phyloP scores from a whole-genome alignment of 768 basidiomycete genomes.

The Leccinum subgranulosum region DNA sequence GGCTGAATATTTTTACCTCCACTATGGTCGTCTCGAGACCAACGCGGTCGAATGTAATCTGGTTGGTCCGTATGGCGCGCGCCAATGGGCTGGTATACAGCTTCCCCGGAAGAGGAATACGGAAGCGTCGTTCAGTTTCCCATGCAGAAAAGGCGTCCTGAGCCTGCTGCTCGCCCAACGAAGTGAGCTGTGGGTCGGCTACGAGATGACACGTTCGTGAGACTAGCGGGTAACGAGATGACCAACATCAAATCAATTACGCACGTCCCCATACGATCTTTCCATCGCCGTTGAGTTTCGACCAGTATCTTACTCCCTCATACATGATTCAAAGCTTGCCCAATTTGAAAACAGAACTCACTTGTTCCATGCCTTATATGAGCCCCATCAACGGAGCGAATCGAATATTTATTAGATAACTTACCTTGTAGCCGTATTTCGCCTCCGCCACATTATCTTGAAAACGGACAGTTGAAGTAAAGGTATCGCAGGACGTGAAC shows the following conservation, averaged over 20 bases:
- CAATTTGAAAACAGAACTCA: background rate
- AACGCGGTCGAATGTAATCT: slow-evolving; percentile 19
- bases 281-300: slow-evolving; percentile 39
- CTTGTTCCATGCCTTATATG: background rate
- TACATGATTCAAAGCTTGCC: background rate
- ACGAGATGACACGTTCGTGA: background rate
- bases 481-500: background rate
- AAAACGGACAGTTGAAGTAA: background rate
- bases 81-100: slow-evolving; percentile 1
- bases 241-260: background rate
- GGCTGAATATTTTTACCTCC: slow-evolving; percentile 32
- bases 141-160: slow-evolving; percentile 9
- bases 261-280: slow-evolving; percentile 68
- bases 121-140: background rate
- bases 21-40: slow-evolving; percentile 38
- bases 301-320: slow-evolving; percentile 43
- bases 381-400: background rate
- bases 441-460: slow-evolving; percentile 65
- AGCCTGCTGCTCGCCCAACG: slow-evolving; percentile 53
- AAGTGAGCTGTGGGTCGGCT: slow-evolving; percentile 49
- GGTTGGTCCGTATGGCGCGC: slow-evolving; percentile 5
- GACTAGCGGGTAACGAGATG: background rate
- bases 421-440: slow-evolving; percentile 55
- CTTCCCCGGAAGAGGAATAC: slow-evolving; percentile 1
- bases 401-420: background rate